phyloP scores from a whole-genome alignment of 495 filamentous ascomycete genomes.

The Beverwykella pulmonaria region DNA sequence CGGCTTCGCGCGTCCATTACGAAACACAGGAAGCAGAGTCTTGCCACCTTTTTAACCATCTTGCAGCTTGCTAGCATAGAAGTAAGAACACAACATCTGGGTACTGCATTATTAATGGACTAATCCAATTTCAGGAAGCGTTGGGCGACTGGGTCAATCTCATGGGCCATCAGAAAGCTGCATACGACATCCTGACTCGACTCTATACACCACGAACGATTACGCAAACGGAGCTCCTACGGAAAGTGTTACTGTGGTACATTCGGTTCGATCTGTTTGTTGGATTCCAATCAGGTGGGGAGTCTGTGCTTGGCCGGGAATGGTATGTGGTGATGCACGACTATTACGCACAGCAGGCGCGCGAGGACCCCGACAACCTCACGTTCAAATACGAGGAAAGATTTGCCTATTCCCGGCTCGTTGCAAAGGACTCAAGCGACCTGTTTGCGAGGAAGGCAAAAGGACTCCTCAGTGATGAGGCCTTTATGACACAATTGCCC shows the following conservation, averaged over 20 bases:
- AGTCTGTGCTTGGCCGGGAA: constrained; percentile 70
- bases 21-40: constrained; percentile 66
- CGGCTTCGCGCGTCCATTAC: constrained; percentile 72
- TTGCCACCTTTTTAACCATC: constrained; percentile 83
- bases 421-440: constrained; percentile 78
- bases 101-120: constrained; percentile 4
- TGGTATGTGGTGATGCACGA: constrained; percentile 75
- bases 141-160: constrained; percentile 93
- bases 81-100: constrained; percentile 55
- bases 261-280: constrained; percentile 84
- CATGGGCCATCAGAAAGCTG: constrained; percentile 88
- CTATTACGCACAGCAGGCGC: constrained; percentile 62
- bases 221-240: constrained; percentile 66
- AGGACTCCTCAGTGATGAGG: constrained; percentile 61
- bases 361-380: constrained; percentile 63
- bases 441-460: constrained; percentile 73
- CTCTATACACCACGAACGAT: constrained; percentile 78
- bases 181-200: constrained; percentile 75
- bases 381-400: constrained; percentile 66
- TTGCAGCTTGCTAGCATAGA: constrained; percentile 91
- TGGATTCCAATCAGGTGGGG: constrained; percentile 77
- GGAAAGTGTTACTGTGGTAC: constrained; percentile 83
- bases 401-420: constrained; percentile 67
- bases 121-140: constrained; percentile 68
- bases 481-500: constrained; percentile 66